A percentile compares a stretch with the other conserved stretches of the same genome.
Evolutionary conservation across 345 rosid species (phyloP).

Genomic region (Citrus glauca): DNA sequence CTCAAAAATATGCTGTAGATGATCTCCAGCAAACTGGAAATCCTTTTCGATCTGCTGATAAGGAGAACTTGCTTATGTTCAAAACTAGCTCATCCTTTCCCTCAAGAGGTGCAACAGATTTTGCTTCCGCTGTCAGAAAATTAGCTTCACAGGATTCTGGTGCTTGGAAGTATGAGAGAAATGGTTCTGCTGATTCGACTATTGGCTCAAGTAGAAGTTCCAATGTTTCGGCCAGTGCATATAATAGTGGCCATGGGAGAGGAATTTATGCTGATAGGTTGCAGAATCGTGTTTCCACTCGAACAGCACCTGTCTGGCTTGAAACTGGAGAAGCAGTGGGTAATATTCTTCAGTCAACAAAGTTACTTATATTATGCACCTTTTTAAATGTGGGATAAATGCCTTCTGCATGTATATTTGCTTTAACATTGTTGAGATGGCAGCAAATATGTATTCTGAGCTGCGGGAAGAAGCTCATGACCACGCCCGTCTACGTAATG

Average conservation of each 20-base stretch:
- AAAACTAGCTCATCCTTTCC: conserved; percentile 54
- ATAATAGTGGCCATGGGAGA: conserved; percentile 62
- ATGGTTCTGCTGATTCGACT: conserved; percentile 63
- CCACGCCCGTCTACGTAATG: conserved; percentile 87
- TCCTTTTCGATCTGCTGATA: conserved; percentile 59
- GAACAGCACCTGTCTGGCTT: conserved; percentile 86
- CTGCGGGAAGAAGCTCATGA: conserved; percentile 93
- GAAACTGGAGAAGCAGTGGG: conserved; percentile 99
- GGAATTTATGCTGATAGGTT: conserved; percentile 59
- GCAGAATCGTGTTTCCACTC: conserved; percentile 62
- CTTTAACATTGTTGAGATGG: conserved; percentile 53
- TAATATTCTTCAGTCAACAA: conserved; percentile 43
- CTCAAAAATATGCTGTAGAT: conserved; percentile 64
- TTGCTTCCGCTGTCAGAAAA: conserved; percentile 93
- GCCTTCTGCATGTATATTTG: conserved; percentile 32
- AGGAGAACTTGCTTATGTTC: conserved; percentile 71
- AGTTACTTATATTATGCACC: conserved; percentile 22
- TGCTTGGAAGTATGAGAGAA: conserved; percentile 82
- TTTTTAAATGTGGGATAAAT: conserved; percentile 28
- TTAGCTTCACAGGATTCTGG: conserved; percentile 78
- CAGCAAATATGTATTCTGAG: conserved; percentile 82
- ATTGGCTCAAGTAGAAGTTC: conserved; percentile 85
- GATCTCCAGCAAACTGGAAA: conserved; percentile 60
- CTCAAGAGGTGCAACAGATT: conserved; percentile 65
- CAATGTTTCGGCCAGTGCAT: conserved; percentile 47